Conservation (phyloP, 768 basidiomycete genomes). For the Mycena venus region DNA sequence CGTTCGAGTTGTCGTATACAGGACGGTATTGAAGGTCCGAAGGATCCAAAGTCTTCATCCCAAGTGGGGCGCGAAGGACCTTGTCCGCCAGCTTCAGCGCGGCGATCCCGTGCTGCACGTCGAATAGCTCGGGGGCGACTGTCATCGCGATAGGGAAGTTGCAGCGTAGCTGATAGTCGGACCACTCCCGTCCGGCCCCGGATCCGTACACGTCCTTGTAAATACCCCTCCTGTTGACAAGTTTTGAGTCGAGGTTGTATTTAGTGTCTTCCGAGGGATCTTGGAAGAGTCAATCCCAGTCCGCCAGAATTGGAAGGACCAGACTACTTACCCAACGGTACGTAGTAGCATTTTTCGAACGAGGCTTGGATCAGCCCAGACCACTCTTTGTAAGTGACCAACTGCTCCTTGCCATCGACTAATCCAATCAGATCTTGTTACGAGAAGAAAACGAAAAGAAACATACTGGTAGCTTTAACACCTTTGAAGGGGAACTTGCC, state of each 20-base stretch:
- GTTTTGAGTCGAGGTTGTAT: constrained; percentile 75
- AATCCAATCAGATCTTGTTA: constrained; percentile 13
- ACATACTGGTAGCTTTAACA: constrained; percentile 83
- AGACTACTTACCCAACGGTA: constrained; percentile 76
- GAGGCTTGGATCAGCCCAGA: constrained; percentile 83
- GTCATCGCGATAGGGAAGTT: constrained; percentile 98
- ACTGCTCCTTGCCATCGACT: constrained; percentile 79
- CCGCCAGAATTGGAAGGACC: constrained; percentile 5
- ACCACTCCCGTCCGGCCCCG: constrained; percentile 90
- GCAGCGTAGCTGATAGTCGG: constrained; percentile 94
- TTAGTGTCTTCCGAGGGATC: constrained; percentile 79
- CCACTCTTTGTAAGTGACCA: constrained; percentile 95
- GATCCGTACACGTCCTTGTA: constrained; percentile 99
- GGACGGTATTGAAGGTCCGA: constrained; percentile 91
- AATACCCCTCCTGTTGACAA: constrained; percentile 93
- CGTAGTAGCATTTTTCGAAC: constrained; percentile 93
- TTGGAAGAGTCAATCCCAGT: constrained; percentile 41
- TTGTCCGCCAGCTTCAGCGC: constrained; percentile 87
- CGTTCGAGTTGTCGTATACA: constrained; percentile 94
- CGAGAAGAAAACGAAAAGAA: constrained; percentile 7
- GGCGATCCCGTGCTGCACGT: constrained; percentile 80
- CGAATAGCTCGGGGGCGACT: constrained; percentile 96
- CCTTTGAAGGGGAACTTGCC: constrained; percentile 93
- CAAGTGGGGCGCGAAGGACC: constrained; percentile 87
- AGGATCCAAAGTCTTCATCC: constrained; percentile 97